Base-by-base conservation (phyloP, 208 protist species). In the Crithidia thermophila region DNA sequence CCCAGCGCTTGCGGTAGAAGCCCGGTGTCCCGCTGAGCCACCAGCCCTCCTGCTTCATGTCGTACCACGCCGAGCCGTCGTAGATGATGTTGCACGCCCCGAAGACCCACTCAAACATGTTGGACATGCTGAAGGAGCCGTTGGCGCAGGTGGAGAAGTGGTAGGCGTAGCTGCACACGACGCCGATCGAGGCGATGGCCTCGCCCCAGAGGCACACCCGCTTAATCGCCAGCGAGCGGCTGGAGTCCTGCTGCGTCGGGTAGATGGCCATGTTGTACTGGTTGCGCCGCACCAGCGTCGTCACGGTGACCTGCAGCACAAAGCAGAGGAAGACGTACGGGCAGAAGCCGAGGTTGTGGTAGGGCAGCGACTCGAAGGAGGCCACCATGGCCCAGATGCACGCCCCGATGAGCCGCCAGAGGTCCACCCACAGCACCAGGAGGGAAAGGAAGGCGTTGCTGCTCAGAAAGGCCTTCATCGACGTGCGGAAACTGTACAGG, bases 31-130 rank as follows among this genome's bases (percentile, higher is more conserved):
- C 53, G 59, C 81, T 86, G 13, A 91, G 77, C 75, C 77, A 88
- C 83, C 82, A 87, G 21, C 83, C 81, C 57, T 84, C 81, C 43
- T 78, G 69, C 81, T 82, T 79, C 45, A 90, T 30, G 42, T 91
- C 88, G 53, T 76, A 91, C 77, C 82, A 91, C 5, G 62, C 57
- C 16, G 77, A 83, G 46, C 56, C 79, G 60, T 94, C 88, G 56
- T 73, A 94, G 51, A 63, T 33, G 52, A 94, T 75, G 69, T 88
- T 94, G 71, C 77, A 87, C 21, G 46, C 34, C 16, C 58, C 83
- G 30, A 94, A 90, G 3, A 43, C 20, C 81, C 88, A 94, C 72
- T 94, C 88, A 42, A 73, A 85, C 67, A 94, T 86, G 27, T 75
- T 91, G 1, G 88, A 75, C 20, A 87, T 53, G 49, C 82, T 91